Evolutionary conservation across 257 asterid genomes (phyloP).

Genomic region (Lycium ferocissimum): DNA sequence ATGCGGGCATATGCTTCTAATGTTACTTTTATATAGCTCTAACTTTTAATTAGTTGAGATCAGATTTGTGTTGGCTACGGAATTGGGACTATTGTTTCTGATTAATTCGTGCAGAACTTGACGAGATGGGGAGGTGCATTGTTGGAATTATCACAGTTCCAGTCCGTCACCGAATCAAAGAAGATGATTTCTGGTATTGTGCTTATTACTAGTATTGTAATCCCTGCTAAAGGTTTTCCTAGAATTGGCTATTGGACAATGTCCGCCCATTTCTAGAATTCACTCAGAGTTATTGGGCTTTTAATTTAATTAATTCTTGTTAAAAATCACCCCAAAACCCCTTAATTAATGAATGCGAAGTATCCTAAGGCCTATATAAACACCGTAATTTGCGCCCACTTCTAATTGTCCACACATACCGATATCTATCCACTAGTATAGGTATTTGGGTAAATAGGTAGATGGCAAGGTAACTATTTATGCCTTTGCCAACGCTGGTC

Average conservation of each 20-base stretch:
- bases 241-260: background rate
- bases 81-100: background rate
- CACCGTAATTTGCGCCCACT: background rate
- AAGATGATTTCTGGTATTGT: conserved; percentile 71
- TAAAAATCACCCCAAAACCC: background rate
- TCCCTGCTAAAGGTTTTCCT: background rate
- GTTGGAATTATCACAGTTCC: conserved; percentile 89
- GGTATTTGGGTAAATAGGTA: background rate
- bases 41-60: background rate
- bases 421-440: background rate
- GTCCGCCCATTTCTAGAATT: background rate
- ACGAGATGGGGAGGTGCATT: conserved; percentile 92
- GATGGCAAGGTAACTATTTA: background rate
- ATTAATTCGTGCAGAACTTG: conserved; percentile 63
- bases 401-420: background rate
- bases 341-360: background rate
- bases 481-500: background rate
- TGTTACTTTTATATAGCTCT: background rate
- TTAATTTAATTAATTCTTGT: background rate
- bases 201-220: background rate
- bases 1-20: background rate
- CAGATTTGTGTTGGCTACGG: background rate
- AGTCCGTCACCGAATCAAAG: conserved; percentile 72
- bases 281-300: background rate
- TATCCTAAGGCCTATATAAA: background rate